These are phyloP conservation scores for Bipolaris victoriae DNA, from an alignment of 2,329 filamentous ascomycete species.

Conservation along the genomic window DNA sequence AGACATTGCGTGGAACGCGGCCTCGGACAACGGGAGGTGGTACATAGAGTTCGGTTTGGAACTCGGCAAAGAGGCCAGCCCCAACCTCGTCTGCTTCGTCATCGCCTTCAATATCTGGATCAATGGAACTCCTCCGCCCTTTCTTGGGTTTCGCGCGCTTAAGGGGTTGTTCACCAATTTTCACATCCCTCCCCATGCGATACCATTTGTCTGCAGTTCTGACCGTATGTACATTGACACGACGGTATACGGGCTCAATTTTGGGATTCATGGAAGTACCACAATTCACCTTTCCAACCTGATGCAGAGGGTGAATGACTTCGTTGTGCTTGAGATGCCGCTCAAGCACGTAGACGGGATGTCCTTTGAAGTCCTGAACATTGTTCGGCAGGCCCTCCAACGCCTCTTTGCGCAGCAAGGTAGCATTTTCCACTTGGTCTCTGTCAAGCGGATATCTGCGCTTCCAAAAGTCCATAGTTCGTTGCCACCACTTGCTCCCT, in stretches of 20 bases:
- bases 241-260: constrained; percentile 81
- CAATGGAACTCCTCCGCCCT: constrained; percentile 30
- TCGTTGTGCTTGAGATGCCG: constrained; percentile 84
- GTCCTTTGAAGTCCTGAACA: constrained; percentile 84
- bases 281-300: constrained; percentile 77
- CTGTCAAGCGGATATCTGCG: constrained; percentile 59
- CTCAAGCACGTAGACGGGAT: constrained; percentile 77
- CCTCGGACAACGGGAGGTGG: constrained; percentile 78
- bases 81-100: constrained; percentile 53
- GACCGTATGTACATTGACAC: constrained; percentile 78
- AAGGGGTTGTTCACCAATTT: constrained; percentile 74
- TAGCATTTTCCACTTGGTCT: constrained; percentile 83
- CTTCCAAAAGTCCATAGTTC: constrained; percentile 55
- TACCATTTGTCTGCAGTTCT: constrained; percentile 90
- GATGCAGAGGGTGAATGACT: constrained; percentile 73
- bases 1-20: constrained; percentile 67
- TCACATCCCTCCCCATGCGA: constrained; percentile 80
- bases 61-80: constrained; percentile 63
- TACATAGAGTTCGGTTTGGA: constrained; percentile 72
- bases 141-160: constrained; percentile 65
- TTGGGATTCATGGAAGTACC: constrained; percentile 63
- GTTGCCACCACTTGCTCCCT: constrained; percentile 63
- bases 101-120: constrained; percentile 41
- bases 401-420: constrained; percentile 72
- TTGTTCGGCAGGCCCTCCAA: constrained; percentile 83